Base-by-base conservation (phyloP, 2,329 filamentous ascomycete genomes). In the Trichoderma oligosporum region DNA sequence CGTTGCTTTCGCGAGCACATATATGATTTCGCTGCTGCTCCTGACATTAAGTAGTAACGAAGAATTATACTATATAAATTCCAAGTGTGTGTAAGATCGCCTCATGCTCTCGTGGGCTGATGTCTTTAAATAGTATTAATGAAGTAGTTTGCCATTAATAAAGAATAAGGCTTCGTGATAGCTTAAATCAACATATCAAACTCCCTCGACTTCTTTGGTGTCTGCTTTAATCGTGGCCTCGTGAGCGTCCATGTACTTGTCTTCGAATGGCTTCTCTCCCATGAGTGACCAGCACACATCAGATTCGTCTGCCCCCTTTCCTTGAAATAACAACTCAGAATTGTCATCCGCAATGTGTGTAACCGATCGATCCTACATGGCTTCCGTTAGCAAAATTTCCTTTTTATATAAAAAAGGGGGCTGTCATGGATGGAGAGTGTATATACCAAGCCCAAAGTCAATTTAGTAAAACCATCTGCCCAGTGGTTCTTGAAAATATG, bases 371-470 rank as follows among this genome's bases (percentile, higher is more conserved):
- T 76, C 70, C 79, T 81, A 41, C 14, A 38, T n/a, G n/a, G n/a
- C n/a, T n/a, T n/a, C n/a, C n/a, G n/a, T n/a, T n/a, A n/a, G n/a
- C n/a, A 22, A 25, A 4, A 7, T 2, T 5, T 12, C 4, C 4
- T 46, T 24, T 31, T 31, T 27, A 38, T 27, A 44, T 4, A 16
- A 36, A 2, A 16, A 14, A 24, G 7, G 11, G 7, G 3, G 18
- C 7, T 18, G 14, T 4, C 20, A 18, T 12, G 11, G 3, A 9
- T 2, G 2, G 1, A 29, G 8, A 18, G 2, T 75, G 68, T 66
- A 82, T 75, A 68, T 66, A 82, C 79, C 66, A 82, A 61, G 8
- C 80, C 80, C 7, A 83, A 65, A 0, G 80, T 83, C 61, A 83
- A 62, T 64, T 82, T 81, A 57, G 82, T 83, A 4, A 75, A 68